Conservation (phyloP, 441 rosid species). For the Aleurites moluccanus region DNA sequence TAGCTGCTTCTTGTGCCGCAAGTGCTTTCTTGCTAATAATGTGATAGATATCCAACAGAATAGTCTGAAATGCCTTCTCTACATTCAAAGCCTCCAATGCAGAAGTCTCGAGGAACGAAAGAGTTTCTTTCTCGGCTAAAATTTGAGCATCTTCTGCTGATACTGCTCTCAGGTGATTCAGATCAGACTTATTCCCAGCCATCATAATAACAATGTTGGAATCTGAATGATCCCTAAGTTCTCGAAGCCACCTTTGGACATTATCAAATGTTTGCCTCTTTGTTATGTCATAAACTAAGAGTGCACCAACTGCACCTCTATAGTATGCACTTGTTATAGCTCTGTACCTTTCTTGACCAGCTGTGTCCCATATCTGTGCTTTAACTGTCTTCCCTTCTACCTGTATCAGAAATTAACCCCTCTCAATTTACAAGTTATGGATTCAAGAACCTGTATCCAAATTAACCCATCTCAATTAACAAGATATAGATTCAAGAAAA, state of each 20-base stretch:
- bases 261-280: constrained; percentile 91
- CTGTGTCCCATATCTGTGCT: constrained; percentile 99
- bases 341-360: constrained; percentile 91
- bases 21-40: constrained; percentile 88
- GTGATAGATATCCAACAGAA: constrained; percentile 75
- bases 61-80: constrained; percentile 85
- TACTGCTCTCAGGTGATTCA: constrained; percentile 80
- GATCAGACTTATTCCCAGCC: constrained; percentile 90
- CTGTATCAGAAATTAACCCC: constrained; percentile 27
- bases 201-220: constrained; percentile 95
- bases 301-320: constrained; percentile 96
- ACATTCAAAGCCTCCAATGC: constrained; percentile 78
- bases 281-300: constrained; percentile 89
- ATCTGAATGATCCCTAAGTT: constrained; percentile 86
- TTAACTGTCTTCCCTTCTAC: constrained; percentile 90
- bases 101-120: constrained; percentile 85
- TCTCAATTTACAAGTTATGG: not conserved
- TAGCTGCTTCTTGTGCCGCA: constrained; percentile 81
- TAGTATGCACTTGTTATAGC: constrained; percentile 97
- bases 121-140: constrained; percentile 80
- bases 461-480: too few relatives aligned
- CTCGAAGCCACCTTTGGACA: constrained; percentile 80
- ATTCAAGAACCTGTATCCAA: constrained; percentile 39
- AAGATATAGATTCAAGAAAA: not conserved
- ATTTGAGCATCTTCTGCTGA: constrained; percentile 61